These are phyloP conservation scores for Kodamaea nitidulidarum DNA, from an alignment of 805 yeast species.

Conservation along the genomic window DNA sequence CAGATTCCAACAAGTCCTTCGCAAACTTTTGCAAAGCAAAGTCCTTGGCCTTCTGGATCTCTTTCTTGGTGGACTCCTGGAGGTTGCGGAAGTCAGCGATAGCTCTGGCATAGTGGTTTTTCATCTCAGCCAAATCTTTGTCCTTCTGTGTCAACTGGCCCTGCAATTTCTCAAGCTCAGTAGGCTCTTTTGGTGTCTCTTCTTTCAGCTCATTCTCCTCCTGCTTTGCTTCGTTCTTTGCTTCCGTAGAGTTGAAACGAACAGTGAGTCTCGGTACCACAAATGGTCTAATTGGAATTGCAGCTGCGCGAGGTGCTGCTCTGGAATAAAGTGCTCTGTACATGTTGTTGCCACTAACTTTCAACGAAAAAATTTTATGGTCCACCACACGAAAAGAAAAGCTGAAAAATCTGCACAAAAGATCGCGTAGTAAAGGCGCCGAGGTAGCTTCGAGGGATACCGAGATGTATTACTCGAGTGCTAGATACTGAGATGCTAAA, in stretches of 20 bases:
- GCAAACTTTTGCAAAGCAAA: conserved; percentile 91
- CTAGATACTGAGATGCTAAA: too few relatives aligned
- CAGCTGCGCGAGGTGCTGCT: conserved; percentile 15
- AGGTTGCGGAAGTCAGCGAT: conserved; percentile 90
- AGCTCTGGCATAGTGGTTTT: conserved; percentile 77
- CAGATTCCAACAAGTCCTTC: conserved; percentile 80
- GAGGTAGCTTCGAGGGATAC: too few relatives aligned
- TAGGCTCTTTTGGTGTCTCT: conserved; percentile 8
- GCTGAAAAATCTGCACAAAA: background rate
- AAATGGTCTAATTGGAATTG: conserved; percentile 14
- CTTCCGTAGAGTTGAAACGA: conserved; percentile 19
- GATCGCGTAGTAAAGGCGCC: too few relatives aligned
- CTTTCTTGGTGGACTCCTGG: conserved; percentile 86
- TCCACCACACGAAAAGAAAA: background rate
- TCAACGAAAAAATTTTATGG: conserved; percentile 7
- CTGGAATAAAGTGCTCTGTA: conserved; percentile 24
- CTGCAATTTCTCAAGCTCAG: conserved; percentile 33
- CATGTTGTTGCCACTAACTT: conserved; percentile 14
- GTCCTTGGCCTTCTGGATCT: conserved; percentile 80
- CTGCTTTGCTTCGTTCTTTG: conserved; percentile 8
- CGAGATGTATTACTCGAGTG: too few relatives aligned
- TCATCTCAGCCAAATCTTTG: conserved; percentile 74
- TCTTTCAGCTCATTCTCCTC: conserved; percentile 7
- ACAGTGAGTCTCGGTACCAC: conserved; percentile 12
- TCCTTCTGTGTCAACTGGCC: conserved; percentile 56